Base-by-base conservation (phyloP, 2,329 filamentous ascomycete species). In the Sporothrix globosa region DNA sequence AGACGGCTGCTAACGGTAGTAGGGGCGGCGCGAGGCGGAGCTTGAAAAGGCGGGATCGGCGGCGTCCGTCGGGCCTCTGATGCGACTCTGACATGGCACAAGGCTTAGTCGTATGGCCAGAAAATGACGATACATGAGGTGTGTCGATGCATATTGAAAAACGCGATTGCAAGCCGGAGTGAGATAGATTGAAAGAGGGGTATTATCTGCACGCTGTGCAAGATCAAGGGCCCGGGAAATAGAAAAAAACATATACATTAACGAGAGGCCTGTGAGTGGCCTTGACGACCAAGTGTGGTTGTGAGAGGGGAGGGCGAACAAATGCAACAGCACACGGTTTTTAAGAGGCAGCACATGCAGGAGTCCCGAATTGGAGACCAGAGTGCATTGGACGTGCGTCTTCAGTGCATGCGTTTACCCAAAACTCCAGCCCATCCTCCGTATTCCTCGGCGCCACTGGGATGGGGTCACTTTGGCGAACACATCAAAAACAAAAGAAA, bases 1-100 rank as follows among this genome's bases (percentile, higher is more conserved):
- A 52, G 46, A 41, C 41, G 44, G 67, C n/a, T 50, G 50, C 54
- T 24, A 60, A 69, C 67, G 67, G 67, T 17, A 24, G 54, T 21
- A 46, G 27, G 24, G 7, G 54, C 67, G 67, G 67, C 44, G 41
- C 67, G 67, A 60, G 54, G 48, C 58, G 68, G 68, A 56, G 58
- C 27, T 50, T 53, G 68, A 69, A 69, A 54, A 53, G 68, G 68
- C 68, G 68, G 68, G 58, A 63, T 63, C 58, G 58, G 68, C 68
- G 68, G 58, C 50, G 39, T 50, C 68, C 60, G 68, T 58, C 60
- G 39, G 60, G 39, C 60, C 50, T 50, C 41, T 56, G 50, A 66
- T 70, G 68, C 60, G 30, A 70, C 68, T 70, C 68, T 70, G 68
- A 66, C 68, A 66, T 70, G 68, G 60, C 68, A 66, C 60, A 60